Percentiles rank a stretch among this genome's conserved stretches.
These are phyloP conservation scores for Phaeotremella fagi DNA, from an alignment of 768 basidiomycete genomes.

Conservation along the genomic window DNA sequence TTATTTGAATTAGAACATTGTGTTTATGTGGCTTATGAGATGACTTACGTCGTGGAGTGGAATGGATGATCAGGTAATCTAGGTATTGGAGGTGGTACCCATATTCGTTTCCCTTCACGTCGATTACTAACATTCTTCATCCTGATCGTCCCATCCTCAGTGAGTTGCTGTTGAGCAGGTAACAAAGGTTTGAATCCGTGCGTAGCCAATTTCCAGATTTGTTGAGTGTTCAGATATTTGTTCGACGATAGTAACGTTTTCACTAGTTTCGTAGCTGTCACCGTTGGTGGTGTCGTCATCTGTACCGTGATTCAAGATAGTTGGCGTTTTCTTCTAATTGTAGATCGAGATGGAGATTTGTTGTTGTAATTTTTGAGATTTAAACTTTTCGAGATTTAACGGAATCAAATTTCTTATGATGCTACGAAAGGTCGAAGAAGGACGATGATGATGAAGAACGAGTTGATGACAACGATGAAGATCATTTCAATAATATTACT, in stretches of 20 bases:
- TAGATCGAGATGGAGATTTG: too few relatives aligned
- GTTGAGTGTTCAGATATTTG: conserved; percentile 11
- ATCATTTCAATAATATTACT: too few relatives aligned
- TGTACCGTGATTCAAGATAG: too few relatives aligned
- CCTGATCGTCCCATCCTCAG: conserved; percentile 19
- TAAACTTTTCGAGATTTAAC: too few relatives aligned
- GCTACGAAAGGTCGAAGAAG: too few relatives aligned
- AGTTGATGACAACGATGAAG: too few relatives aligned
- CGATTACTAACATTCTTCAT: conserved; percentile 36
- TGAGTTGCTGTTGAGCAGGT: conserved; percentile 16
- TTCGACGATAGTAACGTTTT: conserved; percentile 6
- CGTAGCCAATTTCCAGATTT: conserved; percentile 25
- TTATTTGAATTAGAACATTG: conserved; percentile 6
- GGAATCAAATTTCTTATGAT: too few relatives aligned
- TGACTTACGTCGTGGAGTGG: conserved; percentile 30
- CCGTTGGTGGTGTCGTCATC: not conserved
- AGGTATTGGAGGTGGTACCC: conserved; percentile 28
- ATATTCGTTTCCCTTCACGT: conserved; percentile 28
- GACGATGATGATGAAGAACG: too few relatives aligned
- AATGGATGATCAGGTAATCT: conserved; percentile 40
- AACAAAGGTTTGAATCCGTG: conserved; percentile 14
- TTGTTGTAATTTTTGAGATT: too few relatives aligned
- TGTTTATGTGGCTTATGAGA: not conserved
- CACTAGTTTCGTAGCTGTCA: conserved; percentile 6
- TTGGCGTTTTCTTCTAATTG: too few relatives aligned